Evolutionary conservation across 129 eudicot genomes (phyloP).

Genomic region (Saposhnikovia divaricata): DNA sequence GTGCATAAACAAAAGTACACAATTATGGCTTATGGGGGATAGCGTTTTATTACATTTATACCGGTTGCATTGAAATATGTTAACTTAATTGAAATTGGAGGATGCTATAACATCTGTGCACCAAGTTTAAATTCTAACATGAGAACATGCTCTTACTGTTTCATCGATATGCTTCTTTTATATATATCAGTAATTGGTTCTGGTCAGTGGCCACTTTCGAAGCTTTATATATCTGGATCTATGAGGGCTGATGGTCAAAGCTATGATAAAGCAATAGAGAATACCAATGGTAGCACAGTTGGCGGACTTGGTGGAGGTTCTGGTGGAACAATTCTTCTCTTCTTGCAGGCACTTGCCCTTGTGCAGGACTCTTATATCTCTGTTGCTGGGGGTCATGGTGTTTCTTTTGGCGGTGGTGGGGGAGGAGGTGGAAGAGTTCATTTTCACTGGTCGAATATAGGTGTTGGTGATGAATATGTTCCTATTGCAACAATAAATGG

Average conservation of each 20-base stretch:
- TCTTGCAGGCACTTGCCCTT: slow-evolving; percentile 44
- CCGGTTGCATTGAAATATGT: not conserved
- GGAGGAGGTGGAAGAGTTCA: slow-evolving; percentile 93
- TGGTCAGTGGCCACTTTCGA: slow-evolving; percentile 59
- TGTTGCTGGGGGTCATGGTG: slow-evolving; percentile 71
- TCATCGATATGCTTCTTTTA: slow-evolving; percentile 4
- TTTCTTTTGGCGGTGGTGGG: slow-evolving; percentile 74
- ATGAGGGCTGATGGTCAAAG: slow-evolving; percentile 81
- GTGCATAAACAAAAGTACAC: not conserved
- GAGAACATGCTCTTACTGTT: slow-evolving; percentile 3
- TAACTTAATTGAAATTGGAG: not conserved
- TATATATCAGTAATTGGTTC: slow-evolving; percentile 61
- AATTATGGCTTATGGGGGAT: not conserved
- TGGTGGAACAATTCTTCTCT: slow-evolving; percentile 80
- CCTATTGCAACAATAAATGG: slow-evolving; percentile 66
- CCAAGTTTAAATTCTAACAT: not conserved
- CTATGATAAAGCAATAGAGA: slow-evolving; percentile 37
- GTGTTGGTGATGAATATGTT: slow-evolving; percentile 54
- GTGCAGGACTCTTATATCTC: slow-evolving; percentile 56
- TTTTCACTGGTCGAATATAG: slow-evolving; percentile 84
- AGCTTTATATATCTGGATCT: slow-evolving; percentile 67
- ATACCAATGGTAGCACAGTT: slow-evolving; percentile 37
- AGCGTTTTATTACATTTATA: not conserved
- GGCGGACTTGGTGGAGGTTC: slow-evolving; percentile 90
- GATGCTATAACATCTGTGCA: not conserved